Base-by-base conservation (phyloP, 495 filamentous ascomycete species). In the Daldinia grandis region DNA sequence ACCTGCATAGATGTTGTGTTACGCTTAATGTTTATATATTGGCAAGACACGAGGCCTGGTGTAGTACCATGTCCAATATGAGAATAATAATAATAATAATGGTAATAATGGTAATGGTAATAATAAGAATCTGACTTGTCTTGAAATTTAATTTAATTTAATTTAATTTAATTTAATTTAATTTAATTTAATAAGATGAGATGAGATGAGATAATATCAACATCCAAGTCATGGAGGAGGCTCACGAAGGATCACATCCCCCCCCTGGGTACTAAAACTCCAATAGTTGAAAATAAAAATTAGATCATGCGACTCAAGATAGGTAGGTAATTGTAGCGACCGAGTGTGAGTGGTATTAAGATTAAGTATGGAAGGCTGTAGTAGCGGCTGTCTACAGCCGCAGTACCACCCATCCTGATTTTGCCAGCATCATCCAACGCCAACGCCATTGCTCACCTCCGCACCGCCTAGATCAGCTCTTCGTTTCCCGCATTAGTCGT, bases 401-500 rank as follows among this genome's bases (percentile, higher is more conserved):
- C 53, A 6, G 33, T 28, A 25, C 56, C 38, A 56, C 17, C 54
- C 64, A 56, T 53, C 69, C 55, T 35, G 53, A 64, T 60, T 64
- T 57, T 68, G 49, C 40, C 37, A 38, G 49, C 37, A 72, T 72
- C 37, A 72, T 72, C 69, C 64, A 64, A 63, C 51, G 54, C 50
- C 31, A 68, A 72, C 69, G 69, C 69, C 69, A 24, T 55, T 35
- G n/a, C 31, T 47, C 55, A 50, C 64, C 21, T 68, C 59, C 27
- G 61, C 64, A 61, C 49, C 55, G 12, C 49, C 37, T 57, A 49
- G 44, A 53, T 51, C 35, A 51, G 69, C 64, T 62, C 9, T 55
- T 68, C 69, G 27, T 72, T 59, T 64, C 56, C 60, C 56, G 55
- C 64, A 64, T 72, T 47, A 64, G 27, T 72, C 69, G 56, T 72